Evolutionary conservation across 1,284 basidiomycete genomes (phyloP), one percentile per base, ranked within the genome.

Genomic region (Ceratobasidium theobromae): DNA sequence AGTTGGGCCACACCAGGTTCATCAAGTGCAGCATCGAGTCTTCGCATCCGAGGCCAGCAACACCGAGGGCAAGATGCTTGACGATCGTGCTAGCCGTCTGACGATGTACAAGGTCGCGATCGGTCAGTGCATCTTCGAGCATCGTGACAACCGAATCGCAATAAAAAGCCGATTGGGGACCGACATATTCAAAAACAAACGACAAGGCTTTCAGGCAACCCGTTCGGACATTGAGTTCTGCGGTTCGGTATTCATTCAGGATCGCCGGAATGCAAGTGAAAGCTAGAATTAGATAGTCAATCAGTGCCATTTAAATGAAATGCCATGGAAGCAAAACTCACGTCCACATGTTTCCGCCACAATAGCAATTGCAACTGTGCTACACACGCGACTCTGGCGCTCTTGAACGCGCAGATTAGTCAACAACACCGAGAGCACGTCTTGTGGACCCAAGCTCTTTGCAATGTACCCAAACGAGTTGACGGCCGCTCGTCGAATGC

Each of bases 401-500:
- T 99, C 97, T 81, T 99, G 97, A 3, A 99, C 97, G 65, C 95
- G 91, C 73, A 99, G 76, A 75, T 99, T 99, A 69, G 97, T 99
- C 64, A 99, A 81, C 16, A 99, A 83, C 12, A 99, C 97, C 49
- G 93, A 94, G 35, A 99, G 81, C 2, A 99, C 97, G 75, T 99
- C 97, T 76, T 99, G 97, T 46, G 97, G 97, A 78, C 97, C 97
- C 78, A 99, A 89, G 77, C 93, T 96, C 80, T 98, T 98, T 69
- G 97, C 97, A 70, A 99, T 99, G 74, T 99, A 99, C 73, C 97
- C 97, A 72, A 99, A 99, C 2, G 95, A 98, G 81, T 99, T 99
- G 79, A 99, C 96, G 16, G 96, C 95, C 0, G 97, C 97, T 76
- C 96, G 92, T 66, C 97, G 90, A 74, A 99, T 99, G 38, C 93